A percentile compares a stretch with the other conserved stretches of the same genome.
phyloP scores from a whole-genome alignment of 2,329 filamentous ascomycete genomes.

The Botrytis medusae region DNA sequence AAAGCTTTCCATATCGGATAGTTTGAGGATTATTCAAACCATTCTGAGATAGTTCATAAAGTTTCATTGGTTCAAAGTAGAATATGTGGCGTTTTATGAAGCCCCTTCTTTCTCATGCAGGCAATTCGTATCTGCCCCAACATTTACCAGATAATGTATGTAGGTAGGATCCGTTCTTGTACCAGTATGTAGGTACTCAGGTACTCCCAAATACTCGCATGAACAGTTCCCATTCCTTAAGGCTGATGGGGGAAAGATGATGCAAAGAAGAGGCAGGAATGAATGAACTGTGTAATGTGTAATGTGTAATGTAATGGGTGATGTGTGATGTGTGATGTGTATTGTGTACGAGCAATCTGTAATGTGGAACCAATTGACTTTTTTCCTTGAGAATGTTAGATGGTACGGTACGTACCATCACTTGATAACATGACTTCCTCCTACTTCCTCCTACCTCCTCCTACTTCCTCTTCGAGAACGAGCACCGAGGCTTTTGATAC shows the following conservation, averaged over 20 bases:
- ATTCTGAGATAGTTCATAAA: background rate
- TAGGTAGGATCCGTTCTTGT: background rate
- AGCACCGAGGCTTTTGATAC: background rate
- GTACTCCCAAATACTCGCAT: background rate
- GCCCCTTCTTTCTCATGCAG: slow-evolving; percentile 5
- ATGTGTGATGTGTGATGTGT: background rate
- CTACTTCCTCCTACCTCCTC: background rate
- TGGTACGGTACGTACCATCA: background rate
- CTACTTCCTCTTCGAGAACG: background rate
- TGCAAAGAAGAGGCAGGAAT: background rate
- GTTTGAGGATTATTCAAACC: background rate
- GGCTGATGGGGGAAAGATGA: slow-evolving; percentile 9
- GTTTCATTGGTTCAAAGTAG: background rate
- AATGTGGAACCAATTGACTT: background rate
- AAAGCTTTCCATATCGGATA: background rate
- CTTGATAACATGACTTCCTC: background rate
- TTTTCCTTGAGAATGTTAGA: background rate
- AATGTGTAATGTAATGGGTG: background rate
- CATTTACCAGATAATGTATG: background rate
- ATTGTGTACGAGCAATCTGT: background rate
- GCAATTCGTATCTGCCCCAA: background rate
- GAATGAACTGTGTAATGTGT: background rate
- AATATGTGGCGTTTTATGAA: slow-evolving; percentile 6
- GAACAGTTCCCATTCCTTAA: slow-evolving; percentile 6
- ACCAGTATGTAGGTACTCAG: background rate